These are phyloP conservation scores for Porcisia hertigi DNA, from an alignment of 208 protist genomes.

Conservation along the genomic window DNA sequence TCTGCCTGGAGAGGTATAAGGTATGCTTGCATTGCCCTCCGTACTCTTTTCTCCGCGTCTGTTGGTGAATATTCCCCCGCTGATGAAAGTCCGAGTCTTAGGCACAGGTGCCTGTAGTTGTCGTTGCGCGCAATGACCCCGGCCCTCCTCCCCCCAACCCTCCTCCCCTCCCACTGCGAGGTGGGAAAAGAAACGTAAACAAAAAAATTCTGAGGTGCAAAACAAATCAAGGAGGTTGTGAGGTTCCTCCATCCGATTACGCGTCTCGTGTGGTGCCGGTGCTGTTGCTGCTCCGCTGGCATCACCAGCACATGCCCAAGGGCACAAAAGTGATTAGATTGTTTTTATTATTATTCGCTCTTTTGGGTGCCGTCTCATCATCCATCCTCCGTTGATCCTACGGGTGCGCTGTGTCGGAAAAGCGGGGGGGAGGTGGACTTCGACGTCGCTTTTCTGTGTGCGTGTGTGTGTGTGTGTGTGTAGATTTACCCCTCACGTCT, in stretches of 20 bases:
- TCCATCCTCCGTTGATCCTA: background rate
- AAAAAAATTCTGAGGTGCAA: background rate
- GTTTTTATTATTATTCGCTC: background rate
- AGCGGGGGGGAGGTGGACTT: background rate
- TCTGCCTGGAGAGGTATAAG: too few relatives aligned
- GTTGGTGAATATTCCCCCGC: too few relatives aligned
- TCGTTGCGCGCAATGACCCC: background rate
- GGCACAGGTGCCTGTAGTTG: background rate
- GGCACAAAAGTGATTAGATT: background rate
- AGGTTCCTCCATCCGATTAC: background rate
- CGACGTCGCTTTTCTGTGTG: background rate
- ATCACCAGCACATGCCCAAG: background rate
- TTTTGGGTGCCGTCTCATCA: background rate
- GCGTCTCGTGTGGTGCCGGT: background rate
- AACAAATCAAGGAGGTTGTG: background rate
- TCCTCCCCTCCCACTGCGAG: background rate
- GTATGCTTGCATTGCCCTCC: too few relatives aligned
- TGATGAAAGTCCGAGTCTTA: too few relatives aligned
- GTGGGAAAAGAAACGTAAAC: background rate
- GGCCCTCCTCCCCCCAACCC: background rate
- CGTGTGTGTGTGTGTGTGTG: background rate
- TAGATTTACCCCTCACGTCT: background rate
- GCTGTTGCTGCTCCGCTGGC: background rate
- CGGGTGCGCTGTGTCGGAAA: background rate
- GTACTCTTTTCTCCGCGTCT: too few relatives aligned